Evolutionary conservation across 208 protist genomes (phyloP).

Genomic region (Acanthamoeba healyi): DNA sequence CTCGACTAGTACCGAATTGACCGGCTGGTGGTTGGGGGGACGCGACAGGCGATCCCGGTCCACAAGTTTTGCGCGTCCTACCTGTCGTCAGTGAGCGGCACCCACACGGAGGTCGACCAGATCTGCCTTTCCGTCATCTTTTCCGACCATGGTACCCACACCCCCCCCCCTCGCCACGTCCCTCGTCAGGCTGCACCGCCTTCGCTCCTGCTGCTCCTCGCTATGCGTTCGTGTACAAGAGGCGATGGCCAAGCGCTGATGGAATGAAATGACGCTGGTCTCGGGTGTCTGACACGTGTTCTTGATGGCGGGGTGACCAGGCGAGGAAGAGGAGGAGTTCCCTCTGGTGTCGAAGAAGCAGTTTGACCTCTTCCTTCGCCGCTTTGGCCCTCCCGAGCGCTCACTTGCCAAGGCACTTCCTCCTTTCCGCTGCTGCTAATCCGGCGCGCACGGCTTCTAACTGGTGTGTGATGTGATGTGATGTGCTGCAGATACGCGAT

Average conservation of each 20-base stretch:
- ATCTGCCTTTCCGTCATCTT: constrained; percentile 67
- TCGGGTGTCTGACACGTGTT: not conserved
- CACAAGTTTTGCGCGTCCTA: constrained; percentile 64
- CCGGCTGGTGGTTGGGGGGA: not conserved
- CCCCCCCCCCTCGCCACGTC: too few species aligned
- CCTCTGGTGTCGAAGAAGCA: constrained; percentile 47
- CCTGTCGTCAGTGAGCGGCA: not conserved
- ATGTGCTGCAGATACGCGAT: constrained; percentile 18
- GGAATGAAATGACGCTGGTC: too few species aligned
- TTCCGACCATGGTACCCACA: constrained; percentile 30
- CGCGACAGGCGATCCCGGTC: constrained; percentile 43
- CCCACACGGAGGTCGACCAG: constrained; percentile 41
- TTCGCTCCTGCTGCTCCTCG: not conserved
- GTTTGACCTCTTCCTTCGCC: constrained; percentile 60
- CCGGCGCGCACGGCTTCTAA: not conserved
- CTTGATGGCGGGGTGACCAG: not conserved
- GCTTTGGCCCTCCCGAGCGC: constrained; percentile 54
- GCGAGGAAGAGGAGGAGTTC: constrained; percentile 73
- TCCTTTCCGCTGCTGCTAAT: not conserved
- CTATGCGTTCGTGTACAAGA: too few species aligned
- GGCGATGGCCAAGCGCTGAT: too few species aligned
- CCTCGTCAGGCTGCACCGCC: too few species aligned
- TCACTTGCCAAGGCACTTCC: not conserved
- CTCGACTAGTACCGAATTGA: not conserved
- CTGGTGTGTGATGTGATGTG: not conserved